phyloP scores from a whole-genome alignment of 2,329 filamentous ascomycete species.

The Calonectria fujianensis region DNA sequence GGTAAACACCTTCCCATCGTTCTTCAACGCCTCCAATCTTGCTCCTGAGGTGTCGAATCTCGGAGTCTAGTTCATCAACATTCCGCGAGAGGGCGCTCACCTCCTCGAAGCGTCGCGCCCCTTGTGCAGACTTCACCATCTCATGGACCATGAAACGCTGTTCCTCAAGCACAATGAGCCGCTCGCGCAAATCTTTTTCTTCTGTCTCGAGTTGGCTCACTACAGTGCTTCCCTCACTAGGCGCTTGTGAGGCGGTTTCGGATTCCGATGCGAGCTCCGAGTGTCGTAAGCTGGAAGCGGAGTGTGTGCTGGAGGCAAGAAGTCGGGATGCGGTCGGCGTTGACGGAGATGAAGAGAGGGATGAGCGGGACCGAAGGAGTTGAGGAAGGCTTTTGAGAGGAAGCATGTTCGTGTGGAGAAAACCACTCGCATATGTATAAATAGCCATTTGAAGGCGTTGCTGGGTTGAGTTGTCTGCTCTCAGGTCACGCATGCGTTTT shows the following conservation, averaged over 20 bases:
- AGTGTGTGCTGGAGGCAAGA: constrained; percentile 59
- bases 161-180: constrained; percentile 90
- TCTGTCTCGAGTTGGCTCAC: constrained; percentile 82
- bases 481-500: constrained; percentile 86
- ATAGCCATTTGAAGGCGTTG: constrained; percentile 86
- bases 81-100: constrained; percentile 87
- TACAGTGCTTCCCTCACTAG: constrained; percentile 72
- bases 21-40: constrained; percentile 80
- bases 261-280: constrained; percentile 65
- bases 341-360: constrained; percentile 56
- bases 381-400: constrained; percentile 85
- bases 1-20: constrained; percentile 73
- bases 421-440: constrained; percentile 87
- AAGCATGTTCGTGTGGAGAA: constrained; percentile 93
- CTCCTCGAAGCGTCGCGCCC: constrained; percentile 88
- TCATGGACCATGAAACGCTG: constrained; percentile 91
- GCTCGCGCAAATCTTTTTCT: constrained; percentile 87
- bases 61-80: constrained; percentile 85
- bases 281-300: constrained; percentile 65
- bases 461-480: constrained; percentile 83
- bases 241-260: constrained; percentile 66
- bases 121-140: constrained; percentile 87
- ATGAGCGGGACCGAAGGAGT: constrained; percentile 71
- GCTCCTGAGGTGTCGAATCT: constrained; percentile 82
- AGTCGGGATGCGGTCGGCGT: constrained; percentile 56